Percentiles rank a stretch among this genome's conserved stretches.
Conservation (phyloP, 306 rosid species). For the Urtica urens region DNA sequence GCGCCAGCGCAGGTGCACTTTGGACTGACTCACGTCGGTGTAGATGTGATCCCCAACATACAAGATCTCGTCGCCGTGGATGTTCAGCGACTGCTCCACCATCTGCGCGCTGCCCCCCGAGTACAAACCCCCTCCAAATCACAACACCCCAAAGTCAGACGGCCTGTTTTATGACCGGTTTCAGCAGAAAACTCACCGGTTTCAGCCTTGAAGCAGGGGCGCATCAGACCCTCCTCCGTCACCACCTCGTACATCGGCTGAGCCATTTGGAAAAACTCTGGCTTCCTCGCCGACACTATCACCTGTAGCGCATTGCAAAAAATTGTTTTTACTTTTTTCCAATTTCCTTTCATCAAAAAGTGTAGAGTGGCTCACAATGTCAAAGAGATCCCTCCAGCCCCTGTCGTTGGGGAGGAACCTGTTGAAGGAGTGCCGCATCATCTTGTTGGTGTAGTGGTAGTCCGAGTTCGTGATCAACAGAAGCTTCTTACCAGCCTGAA, state of each 20-base stretch:
- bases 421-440: conserved; percentile 95
- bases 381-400: conserved; percentile 94
- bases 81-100: conserved; percentile 72
- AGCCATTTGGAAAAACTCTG: conserved; percentile 89
- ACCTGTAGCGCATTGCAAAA: conserved; percentile 34
- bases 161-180: not conserved
- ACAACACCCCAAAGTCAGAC: not conserved
- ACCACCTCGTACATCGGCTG: conserved; percentile 98
- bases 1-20: conserved; percentile 94
- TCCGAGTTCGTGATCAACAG: conserved; percentile 95
- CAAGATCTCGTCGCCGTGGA: conserved; percentile 92
- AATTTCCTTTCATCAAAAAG: conserved; percentile 2
- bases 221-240: conserved; percentile 91
- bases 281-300: conserved; percentile 93
- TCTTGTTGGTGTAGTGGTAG: conserved; percentile 79
- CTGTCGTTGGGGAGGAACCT: conserved; percentile 91
- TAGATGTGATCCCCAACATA: conserved; percentile 98
- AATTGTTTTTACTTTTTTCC: not conserved
- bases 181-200: conserved; percentile 38
- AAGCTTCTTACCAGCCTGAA: conserved; percentile 91
- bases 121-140: conserved; percentile 76
- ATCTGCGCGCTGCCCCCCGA: conserved; percentile 97
- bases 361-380: conserved; percentile 53
- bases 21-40: conserved; percentile 95
- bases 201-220: conserved; percentile 88